These are phyloP conservation scores for Lentinula novae-zelandiae DNA, from an alignment of 1,284 basidiomycete species.

Conservation along the genomic window DNA sequence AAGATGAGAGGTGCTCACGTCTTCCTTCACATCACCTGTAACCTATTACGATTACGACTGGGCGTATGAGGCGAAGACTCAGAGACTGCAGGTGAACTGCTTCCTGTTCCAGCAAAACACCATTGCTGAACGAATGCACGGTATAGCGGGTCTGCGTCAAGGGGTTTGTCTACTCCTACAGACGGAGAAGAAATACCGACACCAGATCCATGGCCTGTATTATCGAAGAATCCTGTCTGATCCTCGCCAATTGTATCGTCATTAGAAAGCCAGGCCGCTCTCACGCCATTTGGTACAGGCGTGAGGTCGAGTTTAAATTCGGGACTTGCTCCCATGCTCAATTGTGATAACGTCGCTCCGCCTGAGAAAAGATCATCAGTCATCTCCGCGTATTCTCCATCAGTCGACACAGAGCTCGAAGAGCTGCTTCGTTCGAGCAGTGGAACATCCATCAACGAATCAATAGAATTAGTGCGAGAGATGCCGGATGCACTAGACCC, in stretches of 20 bases:
- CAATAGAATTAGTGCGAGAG: not conserved
- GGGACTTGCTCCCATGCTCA: not conserved
- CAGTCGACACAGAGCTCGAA: slow-evolving; percentile 1
- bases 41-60: not conserved
- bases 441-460: not conserved
- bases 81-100: not conserved
- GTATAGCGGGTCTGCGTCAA: slow-evolving; percentile 41
- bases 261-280: not conserved
- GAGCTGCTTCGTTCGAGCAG: slow-evolving; percentile 1
- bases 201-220: not conserved
- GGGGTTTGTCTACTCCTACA: slow-evolving; percentile 15
- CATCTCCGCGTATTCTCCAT: not conserved
- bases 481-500: not conserved
- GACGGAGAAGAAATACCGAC: not conserved
- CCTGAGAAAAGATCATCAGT: not conserved
- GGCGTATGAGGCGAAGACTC: not conserved
- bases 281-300: not conserved
- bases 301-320: not conserved
- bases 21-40: not conserved
- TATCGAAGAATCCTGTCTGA: not conserved
- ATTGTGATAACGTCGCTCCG: not conserved
- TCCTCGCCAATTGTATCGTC: not conserved
- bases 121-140: slow-evolving; percentile 63
- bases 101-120: slow-evolving; percentile 54
- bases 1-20: not conserved